Percentiles rank a stretch among this genome's conserved stretches.
Conservation (phyloP, 2,329 filamentous ascomycete genomes). For the Hypoxylon sp. region DNA sequence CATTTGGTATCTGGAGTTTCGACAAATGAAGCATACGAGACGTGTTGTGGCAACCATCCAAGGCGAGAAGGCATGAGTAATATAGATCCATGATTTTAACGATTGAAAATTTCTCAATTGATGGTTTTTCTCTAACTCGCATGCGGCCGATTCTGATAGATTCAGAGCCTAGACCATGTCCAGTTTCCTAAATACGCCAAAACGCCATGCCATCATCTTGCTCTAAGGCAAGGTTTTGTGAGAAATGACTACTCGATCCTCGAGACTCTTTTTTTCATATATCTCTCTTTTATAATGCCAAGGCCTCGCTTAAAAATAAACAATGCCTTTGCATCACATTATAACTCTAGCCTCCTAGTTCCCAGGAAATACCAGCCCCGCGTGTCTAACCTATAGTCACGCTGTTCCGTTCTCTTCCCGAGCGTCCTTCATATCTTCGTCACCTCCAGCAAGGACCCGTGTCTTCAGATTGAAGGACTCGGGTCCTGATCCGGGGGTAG, state of each 20-base stretch:
- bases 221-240: constrained; percentile 4
- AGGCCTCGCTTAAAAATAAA: not conserved
- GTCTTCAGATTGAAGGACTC: constrained; percentile 73
- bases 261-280: not conserved
- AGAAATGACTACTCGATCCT: constrained; percentile 2
- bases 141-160: not conserved
- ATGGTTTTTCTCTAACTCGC: constrained; percentile 15
- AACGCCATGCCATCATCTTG: constrained; percentile 23
- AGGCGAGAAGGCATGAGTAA: constrained; percentile 75
- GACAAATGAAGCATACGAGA: constrained; percentile 80
- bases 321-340: not conserved
- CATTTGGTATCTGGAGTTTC: constrained; percentile 96
- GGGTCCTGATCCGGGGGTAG: constrained; percentile 81
- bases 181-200: constrained; percentile 21
- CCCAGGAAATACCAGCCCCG: not conserved
- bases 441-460: constrained; percentile 75
- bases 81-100: constrained; percentile 9
- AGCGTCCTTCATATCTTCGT: constrained; percentile 70
- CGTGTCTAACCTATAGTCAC: constrained; percentile 9
- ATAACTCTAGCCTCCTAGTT: not conserved
- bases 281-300: not conserved
- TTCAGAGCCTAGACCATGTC: not conserved
- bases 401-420: constrained; percentile 49
- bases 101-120: constrained; percentile 2
- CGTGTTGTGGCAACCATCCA: constrained; percentile 94